A percentile compares a stretch with the other conserved stretches of the same genome.
Conservation (phyloP, 345 rosid genomes). For the Angophora floribunda region DNA sequence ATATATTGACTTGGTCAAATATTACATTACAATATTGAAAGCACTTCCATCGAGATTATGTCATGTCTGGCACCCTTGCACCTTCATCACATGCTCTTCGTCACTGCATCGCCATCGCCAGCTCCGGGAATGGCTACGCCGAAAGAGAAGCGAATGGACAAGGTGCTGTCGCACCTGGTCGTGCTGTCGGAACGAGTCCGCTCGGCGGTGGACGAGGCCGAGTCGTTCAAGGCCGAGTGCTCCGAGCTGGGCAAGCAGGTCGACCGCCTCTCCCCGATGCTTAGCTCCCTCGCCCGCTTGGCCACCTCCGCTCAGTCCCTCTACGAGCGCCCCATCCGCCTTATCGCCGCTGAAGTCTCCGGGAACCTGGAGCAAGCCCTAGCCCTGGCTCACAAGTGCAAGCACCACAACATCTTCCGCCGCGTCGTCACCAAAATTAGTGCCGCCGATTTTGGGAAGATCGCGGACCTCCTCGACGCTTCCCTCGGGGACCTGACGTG, state of each 20-base stretch:
- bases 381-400: slow-evolving; percentile 1
- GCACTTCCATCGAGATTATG: no score
- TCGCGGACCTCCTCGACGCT: not conserved
- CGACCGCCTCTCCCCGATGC: slow-evolving; percentile 53
- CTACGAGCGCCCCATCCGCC: slow-evolving; percentile 5
- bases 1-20: no score
- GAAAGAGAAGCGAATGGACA: slow-evolving; percentile 37
- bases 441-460: not conserved
- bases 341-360: slow-evolving; percentile 1
- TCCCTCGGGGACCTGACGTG: slow-evolving; percentile 3
- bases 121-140: not conserved
- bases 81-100: no score
- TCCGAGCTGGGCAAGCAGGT: slow-evolving; percentile 40
- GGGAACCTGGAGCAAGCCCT: slow-evolving; percentile 1
- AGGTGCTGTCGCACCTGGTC: slow-evolving; percentile 29
- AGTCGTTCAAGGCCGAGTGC: slow-evolving; percentile 46
- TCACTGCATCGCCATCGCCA: not conserved
- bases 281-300: slow-evolving; percentile 39
- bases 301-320: slow-evolving; percentile 3
- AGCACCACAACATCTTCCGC: not conserved
- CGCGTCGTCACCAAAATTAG: not conserved
- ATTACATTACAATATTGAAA: no score
- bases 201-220: slow-evolving; percentile 37
- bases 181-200: slow-evolving; percentile 47
- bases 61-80: no score